Evolutionary conservation across 169 alveolate genomes (phyloP).

Genomic region (Toxoplasma gondii): DNA sequence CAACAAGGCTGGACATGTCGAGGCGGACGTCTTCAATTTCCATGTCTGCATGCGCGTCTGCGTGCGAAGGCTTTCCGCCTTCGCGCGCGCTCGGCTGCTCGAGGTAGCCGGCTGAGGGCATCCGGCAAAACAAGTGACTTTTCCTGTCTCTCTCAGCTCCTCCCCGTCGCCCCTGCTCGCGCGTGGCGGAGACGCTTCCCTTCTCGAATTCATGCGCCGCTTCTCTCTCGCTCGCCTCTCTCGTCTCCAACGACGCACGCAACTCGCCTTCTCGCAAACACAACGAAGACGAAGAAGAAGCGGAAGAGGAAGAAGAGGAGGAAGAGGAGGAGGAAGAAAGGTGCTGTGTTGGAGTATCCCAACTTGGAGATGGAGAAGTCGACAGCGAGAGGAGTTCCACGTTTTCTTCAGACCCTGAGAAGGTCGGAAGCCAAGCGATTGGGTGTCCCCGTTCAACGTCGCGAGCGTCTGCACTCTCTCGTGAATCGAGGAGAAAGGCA

Average conservation of each 20-base stretch:
- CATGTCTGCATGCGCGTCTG: neutral
- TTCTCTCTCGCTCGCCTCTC: neutral
- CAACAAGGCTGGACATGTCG: slow-evolving; percentile 53
- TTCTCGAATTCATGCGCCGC: neutral
- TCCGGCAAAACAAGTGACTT: neutral
- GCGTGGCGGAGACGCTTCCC: neutral
- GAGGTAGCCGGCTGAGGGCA: neutral
- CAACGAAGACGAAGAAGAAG: neutral
- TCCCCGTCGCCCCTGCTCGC: neutral
- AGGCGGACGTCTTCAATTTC: slow-evolving; percentile 26
- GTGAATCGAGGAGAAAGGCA: neutral
- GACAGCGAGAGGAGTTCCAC: neutral
- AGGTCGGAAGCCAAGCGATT: neutral
- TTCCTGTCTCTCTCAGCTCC: neutral
- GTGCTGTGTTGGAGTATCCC: neutral
- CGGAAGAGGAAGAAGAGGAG: neutral
- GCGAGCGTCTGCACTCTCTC: no score
- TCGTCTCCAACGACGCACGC: neutral
- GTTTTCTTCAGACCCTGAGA: neutral
- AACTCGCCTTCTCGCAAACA: neutral
- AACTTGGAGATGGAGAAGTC: neutral
- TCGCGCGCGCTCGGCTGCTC: neutral
- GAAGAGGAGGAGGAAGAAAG: neutral
- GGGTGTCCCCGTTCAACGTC: no score
- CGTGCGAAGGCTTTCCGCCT: neutral